Conservation (phyloP, 2,329 filamentous ascomycete species). For the Zasmidium citrigriseum region DNA sequence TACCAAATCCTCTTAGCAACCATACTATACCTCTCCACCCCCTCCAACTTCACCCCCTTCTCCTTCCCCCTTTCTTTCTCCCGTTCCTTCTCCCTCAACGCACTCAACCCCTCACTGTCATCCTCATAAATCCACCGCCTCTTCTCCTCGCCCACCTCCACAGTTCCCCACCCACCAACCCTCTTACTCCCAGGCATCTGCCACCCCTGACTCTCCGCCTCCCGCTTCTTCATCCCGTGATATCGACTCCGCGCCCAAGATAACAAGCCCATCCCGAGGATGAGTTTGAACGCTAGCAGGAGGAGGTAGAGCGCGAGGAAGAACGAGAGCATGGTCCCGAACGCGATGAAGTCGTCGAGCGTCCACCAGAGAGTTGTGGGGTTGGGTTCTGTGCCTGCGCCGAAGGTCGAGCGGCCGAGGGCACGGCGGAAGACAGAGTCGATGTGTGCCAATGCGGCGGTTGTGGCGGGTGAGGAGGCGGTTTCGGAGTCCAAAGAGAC, state of each 20-base stretch:
- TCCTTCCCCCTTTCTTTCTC: slow-evolving; percentile 52
- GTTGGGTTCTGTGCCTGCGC: slow-evolving; percentile 40
- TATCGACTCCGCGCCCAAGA: slow-evolving; percentile 79
- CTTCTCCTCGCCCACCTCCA: slow-evolving; percentile 88
- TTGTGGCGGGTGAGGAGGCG: slow-evolving; percentile 63
- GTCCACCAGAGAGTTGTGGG: slow-evolving; percentile 46
- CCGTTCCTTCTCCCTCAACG: slow-evolving; percentile 62
- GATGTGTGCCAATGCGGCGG: slow-evolving; percentile 76
- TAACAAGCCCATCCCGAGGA: slow-evolving; percentile 85
- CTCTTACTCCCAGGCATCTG: slow-evolving; percentile 69
- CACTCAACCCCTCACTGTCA: slow-evolving; percentile 69
- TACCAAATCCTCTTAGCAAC: slow-evolving; percentile 96
- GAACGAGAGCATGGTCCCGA: slow-evolving; percentile 79
- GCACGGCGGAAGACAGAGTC: slow-evolving; percentile 77
- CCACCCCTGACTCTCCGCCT: slow-evolving; percentile 48
- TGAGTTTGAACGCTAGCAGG: slow-evolving; percentile 71
- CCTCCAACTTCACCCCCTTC: slow-evolving; percentile 61
- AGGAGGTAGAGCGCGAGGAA: slow-evolving; percentile 84
- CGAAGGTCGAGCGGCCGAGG: slow-evolving; percentile 72
- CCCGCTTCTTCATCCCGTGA: slow-evolving; percentile 70
- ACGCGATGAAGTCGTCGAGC: slow-evolving; percentile 72
- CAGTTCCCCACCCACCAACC: slow-evolving; percentile 77
- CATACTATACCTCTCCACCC: slow-evolving; percentile 85
- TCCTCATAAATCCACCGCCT: slow-evolving; percentile 84
- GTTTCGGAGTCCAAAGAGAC: slow-evolving; percentile 57